These are phyloP conservation scores for Amaranthus tricolor DNA, from an alignment of 179 eudicot genomes.

Conservation along the genomic window DNA sequence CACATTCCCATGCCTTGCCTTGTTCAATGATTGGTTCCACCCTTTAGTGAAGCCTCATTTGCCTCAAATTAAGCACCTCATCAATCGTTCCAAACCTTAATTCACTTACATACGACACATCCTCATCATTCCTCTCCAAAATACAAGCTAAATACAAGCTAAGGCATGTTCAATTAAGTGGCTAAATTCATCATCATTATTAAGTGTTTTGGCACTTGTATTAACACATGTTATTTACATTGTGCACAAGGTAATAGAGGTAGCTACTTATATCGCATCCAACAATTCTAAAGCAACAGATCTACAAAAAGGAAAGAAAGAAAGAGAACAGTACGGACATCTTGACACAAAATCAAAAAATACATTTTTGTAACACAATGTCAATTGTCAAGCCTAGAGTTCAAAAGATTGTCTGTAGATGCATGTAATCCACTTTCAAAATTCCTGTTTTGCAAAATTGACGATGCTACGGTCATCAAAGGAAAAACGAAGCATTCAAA, in stretches of 20 bases:
- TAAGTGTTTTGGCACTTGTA: no score
- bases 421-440: neutral
- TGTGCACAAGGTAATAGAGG: slow-evolving; percentile 8
- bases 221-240: neutral
- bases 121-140: no score
- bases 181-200: neutral
- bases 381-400: neutral
- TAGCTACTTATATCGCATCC: neutral
- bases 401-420: neutral
- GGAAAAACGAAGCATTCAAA: neutral
- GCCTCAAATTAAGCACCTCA: no score
- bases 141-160: no score
- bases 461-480: neutral
- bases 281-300: neutral
- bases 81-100: no score
- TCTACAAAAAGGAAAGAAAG: neutral
- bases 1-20: no score
- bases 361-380: neutral
- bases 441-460: neutral
- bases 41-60: no score
- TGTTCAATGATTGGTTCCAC: no score
- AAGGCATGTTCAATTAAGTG: neutral
- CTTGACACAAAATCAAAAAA: neutral
- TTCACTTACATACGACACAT: no score
- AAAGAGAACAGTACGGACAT: neutral